Conservation (phyloP, 2,329 filamentous ascomycete species). For the Thyridium curvatum region DNA sequence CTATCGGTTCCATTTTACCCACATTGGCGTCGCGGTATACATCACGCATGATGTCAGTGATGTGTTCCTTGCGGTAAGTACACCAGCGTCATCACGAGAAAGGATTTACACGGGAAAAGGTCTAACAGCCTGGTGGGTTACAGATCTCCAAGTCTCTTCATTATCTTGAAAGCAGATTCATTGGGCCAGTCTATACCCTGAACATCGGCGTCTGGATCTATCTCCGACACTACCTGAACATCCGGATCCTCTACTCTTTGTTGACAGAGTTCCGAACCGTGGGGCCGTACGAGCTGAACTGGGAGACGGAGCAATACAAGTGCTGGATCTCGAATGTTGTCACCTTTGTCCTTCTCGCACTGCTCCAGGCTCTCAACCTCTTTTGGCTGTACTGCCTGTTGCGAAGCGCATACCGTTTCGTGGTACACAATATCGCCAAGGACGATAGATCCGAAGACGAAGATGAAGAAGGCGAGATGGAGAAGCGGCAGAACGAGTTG, state of each 20-base stretch:
- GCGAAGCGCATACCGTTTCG: constrained; percentile 47
- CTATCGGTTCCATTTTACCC: constrained; percentile 72
- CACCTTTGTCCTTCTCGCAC: constrained; percentile 43
- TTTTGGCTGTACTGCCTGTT: constrained; percentile 57
- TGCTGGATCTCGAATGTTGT: constrained; percentile 47
- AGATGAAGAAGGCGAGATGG: constrained; percentile 34
- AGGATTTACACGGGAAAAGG: not conserved
- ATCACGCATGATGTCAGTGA: constrained; percentile 71
- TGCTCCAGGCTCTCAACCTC: constrained; percentile 51
- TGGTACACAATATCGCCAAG: constrained; percentile 39
- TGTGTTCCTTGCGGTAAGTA: constrained; percentile 65
- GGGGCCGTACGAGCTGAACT: constrained; percentile 52
- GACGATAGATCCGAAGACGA: constrained; percentile 54
- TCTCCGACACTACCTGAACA: constrained; percentile 62
- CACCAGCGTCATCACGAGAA: not conserved
- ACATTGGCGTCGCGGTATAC: constrained; percentile 68
- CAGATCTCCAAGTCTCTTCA: constrained; percentile 65
- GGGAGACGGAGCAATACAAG: constrained; percentile 55
- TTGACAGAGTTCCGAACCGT: constrained; percentile 51
- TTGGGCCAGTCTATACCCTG: constrained; percentile 57
- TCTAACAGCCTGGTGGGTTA: too few species aligned
- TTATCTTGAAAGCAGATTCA: constrained; percentile 58
- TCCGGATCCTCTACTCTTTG: constrained; percentile 51
- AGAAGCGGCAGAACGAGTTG: constrained; percentile 5
- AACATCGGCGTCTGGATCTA: constrained; percentile 67